phyloP scores from a whole-genome alignment of 2,329 filamentous ascomycete genomes.

The Trichoderma pleuroti region DNA sequence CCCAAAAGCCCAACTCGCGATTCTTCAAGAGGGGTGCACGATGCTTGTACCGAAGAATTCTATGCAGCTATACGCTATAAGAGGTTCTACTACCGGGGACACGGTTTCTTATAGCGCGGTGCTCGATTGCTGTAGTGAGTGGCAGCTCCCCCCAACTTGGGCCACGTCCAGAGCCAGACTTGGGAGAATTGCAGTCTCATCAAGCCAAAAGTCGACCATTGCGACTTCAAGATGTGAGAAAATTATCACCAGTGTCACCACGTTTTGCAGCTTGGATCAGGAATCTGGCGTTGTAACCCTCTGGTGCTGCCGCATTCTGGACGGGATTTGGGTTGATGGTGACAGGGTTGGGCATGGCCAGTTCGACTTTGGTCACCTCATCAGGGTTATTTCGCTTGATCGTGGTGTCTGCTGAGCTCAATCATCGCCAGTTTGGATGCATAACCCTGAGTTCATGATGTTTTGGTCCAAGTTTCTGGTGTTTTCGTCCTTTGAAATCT shows the following conservation, averaged over 20 bases:
- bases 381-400: neutral
- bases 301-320: neutral
- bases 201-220: neutral
- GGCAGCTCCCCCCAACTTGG: neutral
- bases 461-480: neutral
- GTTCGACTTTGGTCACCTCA: neutral
- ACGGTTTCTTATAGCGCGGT: neutral
- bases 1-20: neutral
- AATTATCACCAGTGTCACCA: neutral
- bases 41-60: neutral
- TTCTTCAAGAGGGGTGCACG: neutral
- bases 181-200: neutral
- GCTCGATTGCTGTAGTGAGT: neutral
- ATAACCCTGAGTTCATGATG: neutral
- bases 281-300: neutral
- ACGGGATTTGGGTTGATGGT: neutral
- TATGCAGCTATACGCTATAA: neutral
- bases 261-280: neutral
- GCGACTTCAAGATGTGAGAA: neutral
- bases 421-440: neutral
- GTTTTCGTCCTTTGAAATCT: neutral
- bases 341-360: neutral
- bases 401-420: neutral
- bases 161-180: neutral
- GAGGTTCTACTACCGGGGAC: neutral